Evolutionary conservation across 176 grass and related monocot genomes (phyloP).

Genomic region (Oryza brachyantha): DNA sequence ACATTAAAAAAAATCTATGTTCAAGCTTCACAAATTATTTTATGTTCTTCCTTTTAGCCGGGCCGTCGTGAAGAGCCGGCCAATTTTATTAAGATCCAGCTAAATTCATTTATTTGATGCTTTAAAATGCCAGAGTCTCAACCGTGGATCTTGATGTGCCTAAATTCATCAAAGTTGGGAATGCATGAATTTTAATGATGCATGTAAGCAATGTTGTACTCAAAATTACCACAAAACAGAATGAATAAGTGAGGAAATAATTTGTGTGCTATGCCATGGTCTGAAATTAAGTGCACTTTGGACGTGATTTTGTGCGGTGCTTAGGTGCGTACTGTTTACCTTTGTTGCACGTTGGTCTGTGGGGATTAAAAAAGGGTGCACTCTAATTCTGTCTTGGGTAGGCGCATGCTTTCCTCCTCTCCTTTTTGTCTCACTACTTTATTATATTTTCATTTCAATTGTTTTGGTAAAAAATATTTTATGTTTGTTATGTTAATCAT

Average conservation of each 20-base stretch:
- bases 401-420: not conserved
- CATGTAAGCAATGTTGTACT: too few species aligned
- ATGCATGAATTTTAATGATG: not conserved
- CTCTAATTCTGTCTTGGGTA: not conserved
- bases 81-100: not conserved
- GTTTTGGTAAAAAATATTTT: not conserved
- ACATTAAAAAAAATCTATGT: too few species aligned
- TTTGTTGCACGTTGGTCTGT: not conserved
- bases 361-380: not conserved
- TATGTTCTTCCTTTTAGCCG: too few species aligned
- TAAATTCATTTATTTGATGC: not conserved
- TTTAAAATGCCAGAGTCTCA: not conserved
- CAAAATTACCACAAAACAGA: not conserved
- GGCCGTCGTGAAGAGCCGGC: too few species aligned
- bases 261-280: not conserved
- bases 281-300: not conserved
- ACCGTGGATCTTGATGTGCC: not conserved
- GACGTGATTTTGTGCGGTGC: not conserved
- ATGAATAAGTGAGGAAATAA: not conserved
- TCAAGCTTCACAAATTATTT: too few species aligned
- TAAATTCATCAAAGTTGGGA: not conserved
- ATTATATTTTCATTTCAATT: not conserved
- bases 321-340: not conserved
- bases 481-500: too few species aligned
- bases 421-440: not conserved